Evolutionary conservation across 345 rosid species (phyloP).

Genomic region (Salix udensis): DNA sequence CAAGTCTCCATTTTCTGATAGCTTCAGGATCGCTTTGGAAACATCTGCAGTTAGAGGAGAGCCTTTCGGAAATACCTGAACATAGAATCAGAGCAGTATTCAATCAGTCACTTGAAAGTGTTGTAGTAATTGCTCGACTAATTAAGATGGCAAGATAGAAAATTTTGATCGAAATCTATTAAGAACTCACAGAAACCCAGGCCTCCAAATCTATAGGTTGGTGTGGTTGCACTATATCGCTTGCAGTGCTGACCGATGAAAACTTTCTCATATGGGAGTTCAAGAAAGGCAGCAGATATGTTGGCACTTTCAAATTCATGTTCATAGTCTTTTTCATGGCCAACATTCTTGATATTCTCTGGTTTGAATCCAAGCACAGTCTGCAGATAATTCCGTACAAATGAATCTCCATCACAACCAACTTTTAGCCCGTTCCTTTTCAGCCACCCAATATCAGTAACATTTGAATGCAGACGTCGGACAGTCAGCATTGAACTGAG

Average conservation of each 20-base stretch:
- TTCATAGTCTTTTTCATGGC: slow-evolving; percentile 3
- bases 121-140: no score
- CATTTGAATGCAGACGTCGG: slow-evolving; percentile 31
- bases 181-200: slow-evolving; percentile 47
- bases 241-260: slow-evolving; percentile 41
- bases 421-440: slow-evolving; percentile 26
- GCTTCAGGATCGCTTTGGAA: slow-evolving; percentile 41
- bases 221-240: slow-evolving; percentile 19
- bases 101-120: background rate
- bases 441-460: slow-evolving; percentile 36
- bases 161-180: background rate
- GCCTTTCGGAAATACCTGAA: slow-evolving; percentile 47
- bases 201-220: slow-evolving; percentile 48
- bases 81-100: background rate
- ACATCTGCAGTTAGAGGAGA: slow-evolving; percentile 40
- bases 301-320: slow-evolving; percentile 17
- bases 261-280: slow-evolving; percentile 48
- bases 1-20: slow-evolving; percentile 39
- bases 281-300: slow-evolving; percentile 49
- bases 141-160: background rate
- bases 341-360: slow-evolving; percentile 19
- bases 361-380: slow-evolving; percentile 25
- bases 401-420: slow-evolving; percentile 51
- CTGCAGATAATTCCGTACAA: slow-evolving; percentile 37
- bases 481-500: slow-evolving; percentile 57